phyloP scores from a whole-genome alignment of 2,329 filamentous ascomycete genomes.

The Fusarium camptoceras region DNA sequence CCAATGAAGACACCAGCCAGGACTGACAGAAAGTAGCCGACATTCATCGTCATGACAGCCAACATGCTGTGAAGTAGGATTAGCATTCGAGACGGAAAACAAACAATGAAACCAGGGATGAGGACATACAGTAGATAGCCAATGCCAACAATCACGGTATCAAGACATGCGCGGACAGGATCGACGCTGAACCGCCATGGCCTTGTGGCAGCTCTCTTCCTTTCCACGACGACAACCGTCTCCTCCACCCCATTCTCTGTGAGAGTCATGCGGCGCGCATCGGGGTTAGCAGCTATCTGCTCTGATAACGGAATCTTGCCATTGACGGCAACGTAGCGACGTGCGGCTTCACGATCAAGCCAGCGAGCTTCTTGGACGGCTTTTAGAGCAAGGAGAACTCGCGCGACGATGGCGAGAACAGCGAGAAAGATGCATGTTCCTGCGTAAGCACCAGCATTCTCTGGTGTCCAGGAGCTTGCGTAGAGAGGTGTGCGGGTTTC shows the following conservation, averaged over 20 bases:
- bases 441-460: constrained; percentile 77
- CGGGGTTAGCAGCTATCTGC: constrained; percentile 67
- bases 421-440: constrained; percentile 94
- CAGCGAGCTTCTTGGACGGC: constrained; percentile 72
- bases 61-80: constrained; percentile 76
- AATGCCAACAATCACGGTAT: constrained; percentile 78
- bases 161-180: constrained; percentile 76
- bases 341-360: constrained; percentile 76
- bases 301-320: constrained; percentile 71
- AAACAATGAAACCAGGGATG: background rate
- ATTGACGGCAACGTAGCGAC: constrained; percentile 80
- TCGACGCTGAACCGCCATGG: constrained; percentile 89
- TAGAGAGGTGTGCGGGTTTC: constrained; percentile 62
- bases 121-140: constrained; percentile 85
- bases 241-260: constrained; percentile 85
- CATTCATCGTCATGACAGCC: constrained; percentile 89
- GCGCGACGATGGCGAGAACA: constrained; percentile 76
- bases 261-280: constrained; percentile 71
- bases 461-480: constrained; percentile 79
- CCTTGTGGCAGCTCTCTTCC: constrained; percentile 62
- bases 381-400: constrained; percentile 78
- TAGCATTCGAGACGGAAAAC: constrained; percentile 1
- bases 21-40: constrained; percentile 86
- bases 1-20: constrained; percentile 86
- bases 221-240: constrained; percentile 78